A percentile compares a stretch with the other conserved stretches of the same genome.
These are phyloP conservation scores for Pogostemon cablin DNA, from an alignment of 257 asterid genomes.

Conservation along the genomic window DNA sequence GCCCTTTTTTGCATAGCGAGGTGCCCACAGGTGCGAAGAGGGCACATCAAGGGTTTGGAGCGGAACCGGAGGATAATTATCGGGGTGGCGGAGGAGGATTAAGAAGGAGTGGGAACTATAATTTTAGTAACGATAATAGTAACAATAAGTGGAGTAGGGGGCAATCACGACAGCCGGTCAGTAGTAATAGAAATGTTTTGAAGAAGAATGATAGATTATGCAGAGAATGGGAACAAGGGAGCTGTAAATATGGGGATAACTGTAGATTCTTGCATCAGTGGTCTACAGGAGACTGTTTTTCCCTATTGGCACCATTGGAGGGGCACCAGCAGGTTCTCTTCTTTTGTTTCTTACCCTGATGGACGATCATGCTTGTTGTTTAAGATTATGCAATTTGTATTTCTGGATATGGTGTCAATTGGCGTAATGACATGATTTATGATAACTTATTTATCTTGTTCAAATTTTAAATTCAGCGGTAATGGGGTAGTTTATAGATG, in stretches of 20 bases:
- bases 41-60: slow-evolving; percentile 64
- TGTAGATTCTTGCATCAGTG: slow-evolving; percentile 91
- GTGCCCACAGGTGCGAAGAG: slow-evolving; percentile 59
- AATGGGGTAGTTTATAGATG: slow-evolving; percentile 13
- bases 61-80: slow-evolving; percentile 61
- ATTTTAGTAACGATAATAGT: slow-evolving; percentile 51
- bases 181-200: slow-evolving; percentile 41
- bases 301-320: slow-evolving; percentile 74
- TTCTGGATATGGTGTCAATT: slow-evolving; percentile 15
- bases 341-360: slow-evolving; percentile 13
- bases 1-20: slow-evolving; percentile 78
- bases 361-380: background rate
- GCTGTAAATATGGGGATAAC: slow-evolving; percentile 68
- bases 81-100: slow-evolving; percentile 57
- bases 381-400: slow-evolving; percentile 7
- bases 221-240: slow-evolving; percentile 73
- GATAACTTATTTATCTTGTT: slow-evolving; percentile 1
- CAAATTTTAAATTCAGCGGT: slow-evolving; percentile 1
- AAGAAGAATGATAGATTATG: slow-evolving; percentile 71
- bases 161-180: slow-evolving; percentile 50
- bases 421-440: slow-evolving; percentile 17
- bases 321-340: slow-evolving; percentile 83
- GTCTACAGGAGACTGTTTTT: slow-evolving; percentile 74
- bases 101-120: slow-evolving; percentile 63
- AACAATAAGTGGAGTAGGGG: slow-evolving; percentile 55